A percentile compares a stretch with the other conserved stretches of the same genome.
phyloP scores from a whole-genome alignment of 169 alveolate genomes.

The Amoebophrya sp. region DNA sequence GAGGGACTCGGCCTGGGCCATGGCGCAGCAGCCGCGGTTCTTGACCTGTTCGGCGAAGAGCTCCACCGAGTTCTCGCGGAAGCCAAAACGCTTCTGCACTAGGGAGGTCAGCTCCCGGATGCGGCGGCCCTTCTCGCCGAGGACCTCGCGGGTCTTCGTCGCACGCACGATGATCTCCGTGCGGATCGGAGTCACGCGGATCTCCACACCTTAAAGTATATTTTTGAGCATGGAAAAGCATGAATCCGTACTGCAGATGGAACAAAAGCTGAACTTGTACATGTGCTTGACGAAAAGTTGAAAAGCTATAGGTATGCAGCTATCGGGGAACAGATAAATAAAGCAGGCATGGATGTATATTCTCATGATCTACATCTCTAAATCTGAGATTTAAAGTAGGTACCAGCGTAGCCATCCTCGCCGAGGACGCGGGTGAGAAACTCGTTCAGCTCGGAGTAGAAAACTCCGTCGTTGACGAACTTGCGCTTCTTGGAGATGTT shows the following conservation, averaged over 20 bases:
- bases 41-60: slow-evolving; percentile 89
- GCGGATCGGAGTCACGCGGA: slow-evolving; percentile 42
- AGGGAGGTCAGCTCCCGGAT: slow-evolving; percentile 92
- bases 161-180: slow-evolving; percentile 94
- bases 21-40: slow-evolving; percentile 92
- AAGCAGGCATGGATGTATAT: background rate
- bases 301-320: background rate
- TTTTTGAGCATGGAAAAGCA: too few species aligned
- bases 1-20: slow-evolving; percentile 98
- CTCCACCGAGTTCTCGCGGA: slow-evolving; percentile 83
- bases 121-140: slow-evolving; percentile 93
- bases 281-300: background rate
- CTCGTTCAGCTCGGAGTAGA: slow-evolving; percentile 97
- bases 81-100: slow-evolving; percentile 95
- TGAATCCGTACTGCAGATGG: too few species aligned
- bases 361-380: background rate
- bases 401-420: slow-evolving; percentile 96
- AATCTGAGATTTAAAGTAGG: background rate
- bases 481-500: slow-evolving; percentile 78
- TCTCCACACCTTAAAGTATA: slow-evolving; percentile 20
- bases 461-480: slow-evolving; percentile 97
- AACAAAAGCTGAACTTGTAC: too few species aligned
- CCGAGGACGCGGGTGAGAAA: slow-evolving; percentile 90
- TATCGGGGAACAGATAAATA: background rate
- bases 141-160: slow-evolving; percentile 90